phyloP scores from a whole-genome alignment of 805 yeast genomes.

The Candida michaelii region DNA sequence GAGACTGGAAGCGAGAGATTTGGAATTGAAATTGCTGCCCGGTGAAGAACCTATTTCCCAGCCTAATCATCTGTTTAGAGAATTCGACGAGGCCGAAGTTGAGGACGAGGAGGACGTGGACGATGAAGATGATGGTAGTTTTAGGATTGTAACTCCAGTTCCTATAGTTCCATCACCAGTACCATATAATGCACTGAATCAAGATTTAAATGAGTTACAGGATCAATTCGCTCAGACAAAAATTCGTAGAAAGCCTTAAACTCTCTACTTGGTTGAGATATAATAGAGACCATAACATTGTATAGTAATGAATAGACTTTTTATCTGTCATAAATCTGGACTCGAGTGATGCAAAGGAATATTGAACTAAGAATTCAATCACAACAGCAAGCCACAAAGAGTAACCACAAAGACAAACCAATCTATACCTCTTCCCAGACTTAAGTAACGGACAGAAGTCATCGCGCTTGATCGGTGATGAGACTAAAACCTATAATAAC shows the following conservation, averaged over 20 bases:
- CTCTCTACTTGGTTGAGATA: too few species aligned
- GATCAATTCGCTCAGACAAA: conserved; percentile 13
- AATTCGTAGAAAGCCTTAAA: not conserved
- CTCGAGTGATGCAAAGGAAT: too few species aligned
- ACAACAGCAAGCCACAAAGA: too few species aligned
- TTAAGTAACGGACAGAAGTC: too few species aligned
- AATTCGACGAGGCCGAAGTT: not conserved
- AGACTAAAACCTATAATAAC: conserved; percentile 47
- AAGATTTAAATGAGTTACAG: conserved; percentile 12
- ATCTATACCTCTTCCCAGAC: too few species aligned
- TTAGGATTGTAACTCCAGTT: conserved; percentile 13
- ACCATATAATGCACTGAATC: conserved; percentile 9
- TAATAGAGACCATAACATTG: too few species aligned
- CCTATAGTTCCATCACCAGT: conserved; percentile 14
- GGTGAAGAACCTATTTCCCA: conserved; percentile 9
- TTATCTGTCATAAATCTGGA: too few species aligned
- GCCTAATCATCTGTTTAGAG: not conserved
- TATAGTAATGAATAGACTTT: too few species aligned
- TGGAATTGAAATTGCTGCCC: conserved; percentile 33
- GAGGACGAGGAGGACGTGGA: too few species aligned
- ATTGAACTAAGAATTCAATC: too few species aligned
- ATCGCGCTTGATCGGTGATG: not conserved
- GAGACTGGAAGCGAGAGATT: conserved; percentile 51
- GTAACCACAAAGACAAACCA: too few species aligned
- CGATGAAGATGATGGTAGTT: not conserved